phyloP scores from a whole-genome alignment of 352 stramenopile species.

The Globisporangium cederbergense region DNA sequence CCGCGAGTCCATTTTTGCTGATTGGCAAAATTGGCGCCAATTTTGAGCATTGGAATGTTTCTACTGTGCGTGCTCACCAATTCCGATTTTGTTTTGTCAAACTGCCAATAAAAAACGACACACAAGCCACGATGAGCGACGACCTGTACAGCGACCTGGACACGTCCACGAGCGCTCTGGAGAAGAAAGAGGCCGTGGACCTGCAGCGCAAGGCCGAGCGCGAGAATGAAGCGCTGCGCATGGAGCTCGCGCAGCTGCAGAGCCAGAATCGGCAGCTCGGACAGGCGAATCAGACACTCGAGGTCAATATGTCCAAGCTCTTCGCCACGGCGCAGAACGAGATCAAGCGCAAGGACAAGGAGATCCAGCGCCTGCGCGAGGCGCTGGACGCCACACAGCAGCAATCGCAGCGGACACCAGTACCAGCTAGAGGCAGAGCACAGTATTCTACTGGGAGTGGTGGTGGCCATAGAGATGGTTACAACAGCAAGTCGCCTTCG shows the following conservation, averaged over 20 bases:
- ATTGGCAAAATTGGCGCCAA: not conserved
- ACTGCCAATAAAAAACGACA: not conserved
- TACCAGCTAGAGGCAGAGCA: not conserved
- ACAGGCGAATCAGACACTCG: slow-evolving; percentile 51
- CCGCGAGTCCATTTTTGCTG: slow-evolving; percentile 45
- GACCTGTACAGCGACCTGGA: slow-evolving; percentile 83
- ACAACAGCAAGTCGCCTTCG: slow-evolving; percentile 5
- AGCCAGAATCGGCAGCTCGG: slow-evolving; percentile 55
- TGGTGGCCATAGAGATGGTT: not conserved
- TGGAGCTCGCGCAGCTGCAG: slow-evolving; percentile 64
- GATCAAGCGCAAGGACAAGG: slow-evolving; percentile 71
- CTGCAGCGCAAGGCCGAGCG: slow-evolving; percentile 50
- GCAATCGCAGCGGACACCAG: not conserved
- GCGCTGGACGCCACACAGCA: slow-evolving; percentile 24
- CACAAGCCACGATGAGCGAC: slow-evolving; percentile 24
- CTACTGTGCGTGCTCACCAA: not conserved
- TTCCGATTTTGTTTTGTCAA: not conserved
- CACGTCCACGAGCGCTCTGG: slow-evolving; percentile 65
- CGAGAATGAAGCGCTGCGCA: slow-evolving; percentile 46
- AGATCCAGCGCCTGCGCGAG: slow-evolving; percentile 66
- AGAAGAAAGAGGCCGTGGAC: slow-evolving; percentile 58
- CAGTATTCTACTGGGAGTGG: not conserved
- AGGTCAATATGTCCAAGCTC: slow-evolving; percentile 72
- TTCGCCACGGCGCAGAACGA: slow-evolving; percentile 76
- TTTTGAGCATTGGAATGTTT: not conserved